These are phyloP conservation scores for Ustilago sp. DNA, from an alignment of 1,284 basidiomycete species.

Conservation along the genomic window DNA sequence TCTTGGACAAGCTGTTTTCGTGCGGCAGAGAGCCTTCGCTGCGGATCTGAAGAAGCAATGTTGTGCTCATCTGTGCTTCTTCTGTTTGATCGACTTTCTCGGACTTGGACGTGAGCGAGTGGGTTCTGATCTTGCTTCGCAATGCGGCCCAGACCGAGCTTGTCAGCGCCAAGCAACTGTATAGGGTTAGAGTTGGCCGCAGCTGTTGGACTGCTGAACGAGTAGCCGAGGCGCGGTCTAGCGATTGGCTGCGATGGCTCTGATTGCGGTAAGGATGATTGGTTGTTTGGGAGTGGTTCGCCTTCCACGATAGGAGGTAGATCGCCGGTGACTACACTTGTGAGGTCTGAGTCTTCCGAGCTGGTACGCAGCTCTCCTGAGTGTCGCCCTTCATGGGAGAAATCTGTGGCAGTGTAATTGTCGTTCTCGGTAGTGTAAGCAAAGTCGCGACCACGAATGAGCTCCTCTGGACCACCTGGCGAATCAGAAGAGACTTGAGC, in stretches of 20 bases:
- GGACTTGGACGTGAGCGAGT: neutral
- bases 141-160: neutral
- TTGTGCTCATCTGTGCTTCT: neutral
- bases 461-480: neutral
- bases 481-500: neutral
- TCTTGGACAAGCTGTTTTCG: constrained; percentile 20
- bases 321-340: constrained; percentile 3
- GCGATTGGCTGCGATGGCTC: neutral
- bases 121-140: neutral
- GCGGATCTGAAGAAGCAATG: neutral
- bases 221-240: constrained; percentile 17
- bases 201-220: constrained; percentile 23
- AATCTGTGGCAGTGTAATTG: neutral
- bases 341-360: constrained; percentile 8
- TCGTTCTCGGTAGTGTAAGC: constrained; percentile 1
- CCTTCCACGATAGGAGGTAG: constrained; percentile 22
- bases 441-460: constrained; percentile 21
- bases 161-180: neutral
- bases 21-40: constrained; percentile 17
- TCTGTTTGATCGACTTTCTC: neutral
- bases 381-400: neutral
- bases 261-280: neutral
- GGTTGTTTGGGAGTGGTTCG: constrained; percentile 11
- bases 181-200: neutral
- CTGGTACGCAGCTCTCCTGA: constrained; percentile 6